Base-by-base conservation (phyloP, 2,329 filamentous ascomycete genomes). In the Seiridium cupressi region DNA sequence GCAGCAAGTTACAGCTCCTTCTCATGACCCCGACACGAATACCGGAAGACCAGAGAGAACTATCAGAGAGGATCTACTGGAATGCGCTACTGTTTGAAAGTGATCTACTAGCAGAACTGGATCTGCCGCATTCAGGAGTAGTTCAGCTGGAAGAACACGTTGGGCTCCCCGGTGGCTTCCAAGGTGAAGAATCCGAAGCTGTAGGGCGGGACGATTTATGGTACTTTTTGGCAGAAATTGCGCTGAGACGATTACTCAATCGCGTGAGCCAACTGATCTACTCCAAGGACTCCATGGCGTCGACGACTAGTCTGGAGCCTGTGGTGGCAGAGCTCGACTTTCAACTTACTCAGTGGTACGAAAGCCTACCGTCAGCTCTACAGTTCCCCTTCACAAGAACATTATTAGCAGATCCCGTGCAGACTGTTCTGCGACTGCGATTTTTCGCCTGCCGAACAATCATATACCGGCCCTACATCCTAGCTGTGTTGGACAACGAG, bases 401-500 rank as follows among this genome's bases (percentile, higher is more conserved):
- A 0, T 82, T 88, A 55, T 78, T 92, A 34, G 82, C 86, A 59
- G 90, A 92, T 68, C 88, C 90, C 3, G 86, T 93, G 5, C 91
- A 94, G 74, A 92, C 90, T 0, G 91, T 94, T 6, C 78, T 95
- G 54, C 84, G 91, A 51, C 79, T 94, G 62, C 85, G 91, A 36
- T 95, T 94, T 76, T 93, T 92, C 72, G 91, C 91, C 47, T 95
- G 91, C 73, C 87, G 90, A 60, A 94, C 91, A 34, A 93, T 94
- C 68, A 94, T 95, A 65, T 94, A 92, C 76, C 84, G 91, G 35
- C 91, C 91, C 0, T 94, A 94, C 72, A 91, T 94, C 62, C 79
- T 93, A 61, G 89, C 90, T 9, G 91, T 93, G 2, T 76, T 95
- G 31, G 88, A 93, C 69, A 91, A 93, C 62, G 90, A 93, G 68